Evolutionary conservation across 257 asterid genomes (phyloP).

Genomic region (Plantago ovata): DNA sequence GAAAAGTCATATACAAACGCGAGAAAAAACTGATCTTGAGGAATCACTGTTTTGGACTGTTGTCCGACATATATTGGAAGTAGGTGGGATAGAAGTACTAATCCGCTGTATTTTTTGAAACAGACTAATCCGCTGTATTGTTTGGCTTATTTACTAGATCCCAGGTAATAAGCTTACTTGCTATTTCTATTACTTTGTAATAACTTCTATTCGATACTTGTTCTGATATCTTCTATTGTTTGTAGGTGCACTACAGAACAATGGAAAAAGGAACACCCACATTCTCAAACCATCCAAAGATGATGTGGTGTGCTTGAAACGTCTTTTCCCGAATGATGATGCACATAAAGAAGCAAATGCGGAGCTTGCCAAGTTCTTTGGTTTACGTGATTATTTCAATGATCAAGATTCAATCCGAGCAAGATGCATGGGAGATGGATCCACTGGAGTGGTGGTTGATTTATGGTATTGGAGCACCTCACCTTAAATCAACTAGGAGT

Average conservation of each 20-base stretch:
- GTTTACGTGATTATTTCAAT: background rate
- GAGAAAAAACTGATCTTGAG: background rate
- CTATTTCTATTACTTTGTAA: too few species aligned
- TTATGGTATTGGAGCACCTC: background rate
- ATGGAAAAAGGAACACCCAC: background rate
- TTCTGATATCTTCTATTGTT: background rate
- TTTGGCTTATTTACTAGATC: conserved; percentile 1
- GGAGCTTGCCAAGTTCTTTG: background rate
- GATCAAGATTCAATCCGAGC: background rate
- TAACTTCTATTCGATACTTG: too few species aligned
- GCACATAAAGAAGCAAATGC: background rate
- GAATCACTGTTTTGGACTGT: conserved; percentile 2
- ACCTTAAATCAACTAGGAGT: background rate
- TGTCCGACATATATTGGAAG: conserved; percentile 3
- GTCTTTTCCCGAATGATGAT: background rate
- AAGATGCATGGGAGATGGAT: background rate
- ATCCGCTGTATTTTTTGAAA: background rate
- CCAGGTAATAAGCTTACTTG: background rate
- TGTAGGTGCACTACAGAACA: background rate
- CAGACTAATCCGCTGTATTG: too few species aligned
- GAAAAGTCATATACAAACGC: background rate
- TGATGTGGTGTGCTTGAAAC: background rate
- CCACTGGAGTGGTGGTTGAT: background rate
- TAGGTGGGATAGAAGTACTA: conserved; percentile 1
- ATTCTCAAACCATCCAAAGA: background rate